Conservation (phyloP, 805 yeast genomes). For the Brettanomyces sp. region DNA sequence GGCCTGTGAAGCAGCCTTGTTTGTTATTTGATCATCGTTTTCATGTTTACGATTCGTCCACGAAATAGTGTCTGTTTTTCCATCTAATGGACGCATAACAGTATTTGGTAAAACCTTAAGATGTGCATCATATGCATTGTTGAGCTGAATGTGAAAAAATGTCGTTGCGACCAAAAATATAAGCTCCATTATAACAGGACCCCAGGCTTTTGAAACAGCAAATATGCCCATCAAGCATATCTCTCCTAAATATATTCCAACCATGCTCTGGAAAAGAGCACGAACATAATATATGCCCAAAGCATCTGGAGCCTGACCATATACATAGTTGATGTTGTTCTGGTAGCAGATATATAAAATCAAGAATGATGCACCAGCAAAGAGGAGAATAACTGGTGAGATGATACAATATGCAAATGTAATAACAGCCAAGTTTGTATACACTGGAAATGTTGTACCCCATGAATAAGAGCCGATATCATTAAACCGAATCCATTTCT, state of each 20-base stretch:
- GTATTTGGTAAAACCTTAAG: constrained; percentile 55
- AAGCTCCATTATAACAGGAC: constrained; percentile 73
- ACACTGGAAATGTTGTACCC: constrained; percentile 76
- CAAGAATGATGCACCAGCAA: constrained; percentile 62
- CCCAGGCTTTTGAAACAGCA: constrained; percentile 91
- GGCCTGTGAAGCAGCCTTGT: background rate
- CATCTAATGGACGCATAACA: constrained; percentile 70
- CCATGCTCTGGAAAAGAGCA: constrained; percentile 80
- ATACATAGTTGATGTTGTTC: constrained; percentile 69
- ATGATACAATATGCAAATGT: constrained; percentile 60
- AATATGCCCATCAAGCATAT: constrained; percentile 79
- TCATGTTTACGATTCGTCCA: constrained; percentile 17
- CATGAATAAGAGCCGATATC: constrained; percentile 45
- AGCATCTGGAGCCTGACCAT: constrained; percentile 56
- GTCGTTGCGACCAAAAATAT: constrained; percentile 56
- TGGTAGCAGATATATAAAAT: constrained; percentile 68
- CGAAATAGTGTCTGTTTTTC: constrained; percentile 55
- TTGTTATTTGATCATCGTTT: background rate
- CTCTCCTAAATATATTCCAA: constrained; percentile 84
- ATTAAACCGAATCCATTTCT: constrained; percentile 53
- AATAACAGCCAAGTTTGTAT: constrained; percentile 62
- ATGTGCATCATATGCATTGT: constrained; percentile 56
- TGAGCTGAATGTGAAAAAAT: constrained; percentile 58
- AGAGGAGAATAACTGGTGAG: constrained; percentile 74
- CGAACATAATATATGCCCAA: constrained; percentile 82